These are phyloP conservation scores for Panicum hallii DNA, from an alignment of 202 grass and related monocot species.

Conservation along the genomic window DNA sequence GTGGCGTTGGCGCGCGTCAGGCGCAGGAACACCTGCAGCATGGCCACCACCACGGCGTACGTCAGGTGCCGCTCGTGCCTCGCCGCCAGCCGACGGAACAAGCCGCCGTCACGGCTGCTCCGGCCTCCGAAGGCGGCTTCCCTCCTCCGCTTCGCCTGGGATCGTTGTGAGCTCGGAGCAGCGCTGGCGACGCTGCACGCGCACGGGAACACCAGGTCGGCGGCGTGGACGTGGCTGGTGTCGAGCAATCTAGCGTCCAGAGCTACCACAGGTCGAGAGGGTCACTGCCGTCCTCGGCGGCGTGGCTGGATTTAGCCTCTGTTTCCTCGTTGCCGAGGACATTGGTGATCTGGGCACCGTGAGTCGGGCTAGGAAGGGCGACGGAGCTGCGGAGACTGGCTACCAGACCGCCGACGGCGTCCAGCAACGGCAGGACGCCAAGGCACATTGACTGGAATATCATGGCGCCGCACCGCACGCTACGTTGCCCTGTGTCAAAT, in stretches of 20 bases:
- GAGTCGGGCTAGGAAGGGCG: neutral
- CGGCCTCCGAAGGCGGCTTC: too few relatives aligned
- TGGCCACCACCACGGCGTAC: slow-evolving; percentile 11
- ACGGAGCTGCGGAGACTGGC: neutral
- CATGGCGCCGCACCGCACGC: neutral
- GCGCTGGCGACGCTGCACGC: neutral
- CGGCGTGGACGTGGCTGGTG: neutral
- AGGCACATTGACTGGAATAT: neutral
- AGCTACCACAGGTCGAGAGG: neutral
- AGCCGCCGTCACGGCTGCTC: neutral
- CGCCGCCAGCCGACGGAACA: neutral
- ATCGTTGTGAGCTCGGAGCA: neutral
- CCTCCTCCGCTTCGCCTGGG: neutral
- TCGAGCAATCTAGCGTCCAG: neutral
- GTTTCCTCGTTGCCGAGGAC: neutral
- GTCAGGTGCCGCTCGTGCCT: slow-evolving; percentile 18
- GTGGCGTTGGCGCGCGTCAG: slow-evolving; percentile 16
- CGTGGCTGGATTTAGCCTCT: neutral
- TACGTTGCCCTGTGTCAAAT: slow-evolving; percentile 5
- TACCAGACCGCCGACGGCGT: neutral
- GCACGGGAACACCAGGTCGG: neutral
- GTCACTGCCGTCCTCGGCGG: neutral
- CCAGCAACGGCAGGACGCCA: neutral
- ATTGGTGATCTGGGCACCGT: neutral
- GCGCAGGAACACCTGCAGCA: slow-evolving; percentile 42